Conservation (phyloP, 352 stramenopile species). For the Phytophthora macrochlamydospora region DNA sequence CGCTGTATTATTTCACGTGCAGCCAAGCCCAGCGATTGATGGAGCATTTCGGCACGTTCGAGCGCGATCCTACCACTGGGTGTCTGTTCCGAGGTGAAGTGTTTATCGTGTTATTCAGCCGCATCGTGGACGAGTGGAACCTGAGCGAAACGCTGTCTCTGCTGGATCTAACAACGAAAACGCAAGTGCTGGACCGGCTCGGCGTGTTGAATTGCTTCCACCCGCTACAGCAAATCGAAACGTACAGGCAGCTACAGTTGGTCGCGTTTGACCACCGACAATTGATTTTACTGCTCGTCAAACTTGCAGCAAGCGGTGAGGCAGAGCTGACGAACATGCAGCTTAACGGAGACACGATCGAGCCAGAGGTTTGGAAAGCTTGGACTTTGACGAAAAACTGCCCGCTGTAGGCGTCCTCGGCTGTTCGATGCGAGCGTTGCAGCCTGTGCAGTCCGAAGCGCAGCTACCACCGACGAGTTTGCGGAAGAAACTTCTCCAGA, state of each 20-base stretch:
- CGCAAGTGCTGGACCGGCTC: conserved; percentile 66
- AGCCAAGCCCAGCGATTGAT: conserved; percentile 74
- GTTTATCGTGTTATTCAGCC: conserved; percentile 70
- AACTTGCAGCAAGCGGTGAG: conserved; percentile 49
- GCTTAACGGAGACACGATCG: conserved; percentile 48
- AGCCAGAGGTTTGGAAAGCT: conserved; percentile 56
- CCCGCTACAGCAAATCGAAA: conserved; percentile 58
- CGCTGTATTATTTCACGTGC: conserved; percentile 73
- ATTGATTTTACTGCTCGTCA: conserved; percentile 58
- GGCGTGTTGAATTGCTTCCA: conserved; percentile 71
- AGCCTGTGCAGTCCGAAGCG: conserved; percentile 49
- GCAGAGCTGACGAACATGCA: conserved; percentile 52
- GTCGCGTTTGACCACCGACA: conserved; percentile 61
- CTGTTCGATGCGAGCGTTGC: conserved; percentile 48
- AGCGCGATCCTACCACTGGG: conserved; percentile 57
- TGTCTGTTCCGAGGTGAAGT: conserved; percentile 67
- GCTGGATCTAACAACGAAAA: conserved; percentile 67
- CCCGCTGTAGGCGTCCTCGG: conserved; percentile 46
- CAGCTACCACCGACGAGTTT: conserved; percentile 54
- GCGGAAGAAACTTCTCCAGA: conserved; percentile 66
- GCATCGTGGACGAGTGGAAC: conserved; percentile 76
- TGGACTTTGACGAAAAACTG: conserved; percentile 68
- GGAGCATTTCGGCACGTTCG: conserved; percentile 81
- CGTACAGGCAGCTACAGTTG: conserved; percentile 54
- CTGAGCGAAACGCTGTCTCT: conserved; percentile 68